These are phyloP conservation scores for Staphylotrichum tortipilum DNA, from an alignment of 495 filamentous ascomycete genomes.

Conservation along the genomic window DNA sequence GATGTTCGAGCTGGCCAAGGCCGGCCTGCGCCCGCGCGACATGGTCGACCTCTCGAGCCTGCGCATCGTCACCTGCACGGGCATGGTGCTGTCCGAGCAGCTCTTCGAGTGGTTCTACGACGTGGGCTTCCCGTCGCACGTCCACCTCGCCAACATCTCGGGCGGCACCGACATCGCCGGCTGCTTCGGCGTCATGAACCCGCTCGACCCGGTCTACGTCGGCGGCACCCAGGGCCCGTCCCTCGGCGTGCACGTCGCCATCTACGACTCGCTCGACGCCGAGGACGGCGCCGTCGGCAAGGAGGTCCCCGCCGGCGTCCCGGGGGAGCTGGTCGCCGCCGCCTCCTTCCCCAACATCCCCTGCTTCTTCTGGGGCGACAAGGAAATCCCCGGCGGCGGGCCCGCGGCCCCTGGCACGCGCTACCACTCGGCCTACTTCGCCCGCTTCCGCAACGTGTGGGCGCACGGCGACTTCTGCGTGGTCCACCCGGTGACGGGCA, in stretches of 20 bases:
- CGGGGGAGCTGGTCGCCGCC: conserved; percentile 66
- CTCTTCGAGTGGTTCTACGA: conserved; percentile 82
- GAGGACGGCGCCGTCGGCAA: conserved; percentile 42
- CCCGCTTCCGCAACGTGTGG: conserved; percentile 65
- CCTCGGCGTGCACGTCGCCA: conserved; percentile 56
- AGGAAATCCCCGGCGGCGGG: conserved; percentile 16
- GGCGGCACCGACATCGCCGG: conserved; percentile 72
- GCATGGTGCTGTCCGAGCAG: conserved; percentile 67
- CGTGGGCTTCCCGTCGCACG: conserved; percentile 54
- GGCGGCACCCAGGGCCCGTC: conserved; percentile 59
- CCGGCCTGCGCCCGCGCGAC: conserved; percentile 48
- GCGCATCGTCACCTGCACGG: conserved; percentile 55
- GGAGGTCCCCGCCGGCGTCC: conserved; percentile 48
- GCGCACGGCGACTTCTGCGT: conserved; percentile 72
- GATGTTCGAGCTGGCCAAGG: conserved; percentile 58
- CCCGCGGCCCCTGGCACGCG: conserved; percentile 35
- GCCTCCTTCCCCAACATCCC: conserved; percentile 66
- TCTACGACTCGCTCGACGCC: conserved; percentile 56
- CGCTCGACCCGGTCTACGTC: conserved; percentile 59
- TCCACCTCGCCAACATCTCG: conserved; percentile 63
- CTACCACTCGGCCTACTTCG: conserved; percentile 66
- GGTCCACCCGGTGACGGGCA: conserved; percentile 57
- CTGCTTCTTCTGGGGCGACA: conserved; percentile 60
- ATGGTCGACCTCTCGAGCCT: conserved; percentile 53
- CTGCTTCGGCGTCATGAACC: conserved; percentile 60